These are phyloP conservation scores for Cercis canadensis DNA, from an alignment of 306 rosid genomes.

Conservation along the genomic window DNA sequence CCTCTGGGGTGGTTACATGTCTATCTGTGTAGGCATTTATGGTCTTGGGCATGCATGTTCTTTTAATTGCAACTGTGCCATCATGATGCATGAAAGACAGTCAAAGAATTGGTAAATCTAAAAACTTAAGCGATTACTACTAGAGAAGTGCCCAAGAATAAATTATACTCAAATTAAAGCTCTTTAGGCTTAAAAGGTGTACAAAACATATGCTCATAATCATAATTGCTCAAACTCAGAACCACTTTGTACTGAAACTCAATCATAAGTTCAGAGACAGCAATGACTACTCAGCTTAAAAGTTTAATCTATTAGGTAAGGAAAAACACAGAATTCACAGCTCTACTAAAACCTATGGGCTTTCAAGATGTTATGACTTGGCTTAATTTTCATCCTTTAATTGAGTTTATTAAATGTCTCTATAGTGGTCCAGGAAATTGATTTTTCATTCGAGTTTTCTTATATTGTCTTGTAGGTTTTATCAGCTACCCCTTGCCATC, in stretches of 20 bases:
- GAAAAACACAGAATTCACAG: neutral
- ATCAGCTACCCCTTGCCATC: conserved; percentile 20
- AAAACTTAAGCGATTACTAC: neutral
- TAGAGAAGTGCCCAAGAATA: too few relatives aligned
- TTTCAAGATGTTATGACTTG: neutral
- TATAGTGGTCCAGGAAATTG: neutral
- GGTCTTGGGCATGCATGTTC: conserved; percentile 8
- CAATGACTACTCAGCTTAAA: neutral
- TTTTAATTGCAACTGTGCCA: conserved; percentile 4
- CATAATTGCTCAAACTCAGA: too few relatives aligned
- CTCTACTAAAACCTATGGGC: neutral
- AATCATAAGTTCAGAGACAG: neutral
- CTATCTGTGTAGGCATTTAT: neutral
- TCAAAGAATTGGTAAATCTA: conserved; percentile 9
- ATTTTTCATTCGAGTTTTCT: conserved; percentile 9
- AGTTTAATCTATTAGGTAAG: too few relatives aligned
- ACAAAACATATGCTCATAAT: neutral
- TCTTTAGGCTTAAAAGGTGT: too few relatives aligned
- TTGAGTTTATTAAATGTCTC: conserved; percentile 1
- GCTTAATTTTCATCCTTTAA: neutral
- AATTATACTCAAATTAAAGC: too few relatives aligned
- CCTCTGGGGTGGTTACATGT: too few relatives aligned
- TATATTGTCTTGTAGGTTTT: neutral
- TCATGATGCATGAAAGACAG: neutral
- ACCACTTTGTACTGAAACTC: too few relatives aligned